Evolutionary conservation across 257 asterid species (phyloP), one percentile per base, ranked within the genome.

Genomic region (Rubia yunnanensis): DNA sequence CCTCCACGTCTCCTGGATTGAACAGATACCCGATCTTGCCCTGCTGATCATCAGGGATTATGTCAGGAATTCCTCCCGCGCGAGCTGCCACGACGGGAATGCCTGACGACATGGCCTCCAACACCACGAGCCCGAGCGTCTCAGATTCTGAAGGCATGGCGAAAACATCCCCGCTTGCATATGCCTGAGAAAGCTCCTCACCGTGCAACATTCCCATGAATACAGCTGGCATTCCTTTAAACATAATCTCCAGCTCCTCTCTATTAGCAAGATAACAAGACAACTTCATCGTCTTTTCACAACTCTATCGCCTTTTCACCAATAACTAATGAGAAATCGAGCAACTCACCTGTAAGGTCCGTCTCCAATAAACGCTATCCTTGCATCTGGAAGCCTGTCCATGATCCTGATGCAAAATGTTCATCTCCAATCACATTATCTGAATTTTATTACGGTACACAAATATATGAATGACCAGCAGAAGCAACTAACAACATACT

Each of bases 21-120:
- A 64, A 88, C 6, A 94, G 82, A 63, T 83, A 94, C 5, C 99
- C 96, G 0, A 83, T 91, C 73, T 80, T 85, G 2, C 99, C 99
- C 57, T 88, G 82, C 63, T 88, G 94, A 6, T 91, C 92, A 17
- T 86, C 85, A 0, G 99, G 91, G n/a, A 94, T 78, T 57, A 88
- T 94, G 53, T 90, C 99, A 1, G 95, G 95, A 72, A 94, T 88
- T 57, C 99, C 98, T 67, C 99, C 98, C 0, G 99, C 99, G 60
- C 96, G 98, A 46, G 95, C 98, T 26, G 97, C 98, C 20, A 94
- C 86, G 11, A 88, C 99, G 0, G 99, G 95, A 36, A 91, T 86
- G 18, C 98, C 98, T 0, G 99, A 94, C 10, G 99, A 86, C 99
- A 90, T 94, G 56, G 99, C 99, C 74, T 94, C 99, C 69, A 94